Conservation (phyloP, 1,139 yeast species). For the Debaryomyces subglobosus region DNA sequence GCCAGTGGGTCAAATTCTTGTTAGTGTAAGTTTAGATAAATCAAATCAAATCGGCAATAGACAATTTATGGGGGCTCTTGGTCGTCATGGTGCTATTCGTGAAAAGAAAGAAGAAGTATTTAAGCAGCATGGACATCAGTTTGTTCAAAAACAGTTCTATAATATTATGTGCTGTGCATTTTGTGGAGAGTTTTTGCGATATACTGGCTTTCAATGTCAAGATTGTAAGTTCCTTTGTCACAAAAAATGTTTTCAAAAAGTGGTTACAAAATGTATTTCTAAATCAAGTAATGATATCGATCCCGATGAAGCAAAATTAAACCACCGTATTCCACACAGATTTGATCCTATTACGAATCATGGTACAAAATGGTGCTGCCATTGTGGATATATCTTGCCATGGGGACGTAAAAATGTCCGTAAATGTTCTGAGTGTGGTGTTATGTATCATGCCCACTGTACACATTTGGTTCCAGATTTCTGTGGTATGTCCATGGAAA, state of each 20-base stretch:
- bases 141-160: constrained; percentile 93
- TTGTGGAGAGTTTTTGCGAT: constrained; percentile 92
- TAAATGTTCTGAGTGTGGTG: constrained; percentile 92
- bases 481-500: constrained; percentile 98
- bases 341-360: constrained; percentile 88
- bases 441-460: constrained; percentile 92
- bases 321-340: constrained; percentile 95
- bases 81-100: constrained; percentile 98
- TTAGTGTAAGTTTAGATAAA: constrained; percentile 81
- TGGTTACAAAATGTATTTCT: constrained; percentile 94
- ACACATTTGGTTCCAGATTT: constrained; percentile 95
- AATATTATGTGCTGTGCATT: constrained; percentile 96
- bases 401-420: constrained; percentile 95
- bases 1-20: constrained; percentile 87
- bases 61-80: constrained; percentile 71
- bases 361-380: constrained; percentile 99
- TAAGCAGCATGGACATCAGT: constrained; percentile 96
- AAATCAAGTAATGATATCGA: constrained; percentile 84
- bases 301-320: constrained; percentile 81
- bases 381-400: constrained; percentile 94
- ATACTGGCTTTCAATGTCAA: constrained; percentile 94
- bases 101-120: constrained; percentile 92
- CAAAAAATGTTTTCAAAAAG: constrained; percentile 90
- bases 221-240: constrained; percentile 95
- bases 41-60: constrained; percentile 54